Evolutionary conservation across 352 stramenopile genomes (phyloP).

Genomic region (Aphanomyces cochlioides): DNA sequence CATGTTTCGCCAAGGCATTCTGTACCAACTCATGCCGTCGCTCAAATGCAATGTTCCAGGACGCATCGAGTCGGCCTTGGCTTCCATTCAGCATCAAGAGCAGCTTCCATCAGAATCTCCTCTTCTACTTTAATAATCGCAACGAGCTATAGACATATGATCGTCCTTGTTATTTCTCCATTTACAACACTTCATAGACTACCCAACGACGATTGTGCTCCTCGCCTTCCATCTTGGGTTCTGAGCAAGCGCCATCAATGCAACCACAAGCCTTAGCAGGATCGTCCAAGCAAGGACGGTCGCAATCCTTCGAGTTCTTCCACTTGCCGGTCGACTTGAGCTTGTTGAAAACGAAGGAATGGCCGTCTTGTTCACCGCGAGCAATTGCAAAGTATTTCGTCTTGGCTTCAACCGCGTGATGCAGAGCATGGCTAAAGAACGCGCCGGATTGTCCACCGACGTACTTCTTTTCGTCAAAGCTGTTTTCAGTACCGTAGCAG

Average conservation of each 20-base stretch:
- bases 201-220: slow-evolving; percentile 41
- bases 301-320: slow-evolving; percentile 25
- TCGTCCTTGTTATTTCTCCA: background rate
- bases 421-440: slow-evolving; percentile 7
- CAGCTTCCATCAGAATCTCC: no score
- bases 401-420: slow-evolving; percentile 11
- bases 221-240: slow-evolving; percentile 32
- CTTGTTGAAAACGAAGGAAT: slow-evolving; percentile 27
- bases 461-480: slow-evolving; percentile 18
- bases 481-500: slow-evolving; percentile 25
- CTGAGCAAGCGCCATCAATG: slow-evolving; percentile 35
- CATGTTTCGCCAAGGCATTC: background rate
- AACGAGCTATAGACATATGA: no score
- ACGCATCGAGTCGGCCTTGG: no score
- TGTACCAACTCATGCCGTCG: background rate
- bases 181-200: slow-evolving; percentile 34
- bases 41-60: background rate
- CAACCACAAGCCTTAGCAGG: slow-evolving; percentile 33
- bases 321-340: slow-evolving; percentile 13
- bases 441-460: slow-evolving; percentile 11
- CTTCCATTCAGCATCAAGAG: no score
- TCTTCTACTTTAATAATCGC: no score
- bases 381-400: slow-evolving; percentile 25
- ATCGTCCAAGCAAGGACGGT: slow-evolving; percentile 35
- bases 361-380: slow-evolving; percentile 4